These are phyloP conservation scores for Parafenestella ontariensis DNA, from an alignment of 2,329 filamentous ascomycete species.

Conservation along the genomic window DNA sequence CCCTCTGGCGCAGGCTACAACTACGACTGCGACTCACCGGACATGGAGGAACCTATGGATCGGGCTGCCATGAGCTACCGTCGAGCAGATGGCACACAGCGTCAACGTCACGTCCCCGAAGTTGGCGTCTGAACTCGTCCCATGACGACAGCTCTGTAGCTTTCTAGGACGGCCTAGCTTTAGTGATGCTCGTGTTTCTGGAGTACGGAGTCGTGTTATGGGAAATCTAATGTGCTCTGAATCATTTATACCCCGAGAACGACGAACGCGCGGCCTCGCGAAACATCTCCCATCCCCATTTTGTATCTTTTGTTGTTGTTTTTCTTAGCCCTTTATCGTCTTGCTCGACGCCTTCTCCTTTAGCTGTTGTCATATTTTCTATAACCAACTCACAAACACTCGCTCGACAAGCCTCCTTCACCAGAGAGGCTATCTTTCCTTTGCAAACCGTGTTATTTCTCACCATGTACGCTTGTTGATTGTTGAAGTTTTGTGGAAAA, in stretches of 20 bases:
- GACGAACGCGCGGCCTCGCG: slow-evolving; percentile 18
- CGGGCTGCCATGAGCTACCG: slow-evolving; percentile 54
- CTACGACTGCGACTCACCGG: slow-evolving; percentile 47
- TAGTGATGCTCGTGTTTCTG: slow-evolving; percentile 6
- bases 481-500: no score
- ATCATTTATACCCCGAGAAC: slow-evolving; percentile 29
- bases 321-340: neutral
- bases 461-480: no score
- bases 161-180: neutral
- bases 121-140: slow-evolving; percentile 31
- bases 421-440: neutral
- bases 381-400: neutral
- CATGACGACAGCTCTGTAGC: slow-evolving; percentile 13
- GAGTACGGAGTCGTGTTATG: slow-evolving; percentile 21
- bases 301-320: slow-evolving; percentile 1
- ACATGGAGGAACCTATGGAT: slow-evolving; percentile 51
- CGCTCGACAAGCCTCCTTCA: no score
- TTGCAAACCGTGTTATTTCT: no score
- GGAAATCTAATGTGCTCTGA: slow-evolving; percentile 21
- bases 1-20: slow-evolving; percentile 37
- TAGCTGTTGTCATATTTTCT: neutral
- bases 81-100: slow-evolving; percentile 54
- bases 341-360: neutral
- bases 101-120: slow-evolving; percentile 47
- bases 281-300: slow-evolving; percentile 8